phyloP scores from a whole-genome alignment of 139 green algal genomes.

The Chlamydomonas asymmetrica region DNA sequence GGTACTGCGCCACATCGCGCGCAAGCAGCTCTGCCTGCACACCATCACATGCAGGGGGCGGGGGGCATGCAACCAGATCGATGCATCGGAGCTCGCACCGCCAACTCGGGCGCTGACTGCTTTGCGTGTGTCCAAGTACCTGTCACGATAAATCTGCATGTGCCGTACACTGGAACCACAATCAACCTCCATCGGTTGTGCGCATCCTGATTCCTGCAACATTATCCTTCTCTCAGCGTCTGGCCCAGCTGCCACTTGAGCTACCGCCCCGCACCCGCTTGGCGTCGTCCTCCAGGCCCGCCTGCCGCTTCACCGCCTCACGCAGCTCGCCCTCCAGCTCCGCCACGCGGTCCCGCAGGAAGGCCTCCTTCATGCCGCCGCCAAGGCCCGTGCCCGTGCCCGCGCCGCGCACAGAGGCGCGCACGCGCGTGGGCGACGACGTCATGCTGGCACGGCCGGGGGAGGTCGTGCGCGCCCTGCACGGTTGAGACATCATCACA shows the following conservation, averaged over 20 bases:
- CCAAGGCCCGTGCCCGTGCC: background rate
- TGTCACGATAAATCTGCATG: too few species aligned
- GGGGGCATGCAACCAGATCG: background rate
- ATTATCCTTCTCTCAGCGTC: too few species aligned
- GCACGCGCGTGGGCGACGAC: background rate
- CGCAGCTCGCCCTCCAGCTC: conserved; percentile 37
- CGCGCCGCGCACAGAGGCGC: background rate
- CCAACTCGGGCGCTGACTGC: too few species aligned
- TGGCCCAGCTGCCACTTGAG: too few species aligned
- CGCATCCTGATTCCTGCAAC: too few species aligned
- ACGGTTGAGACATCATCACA: too few species aligned
- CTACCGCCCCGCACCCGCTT: conserved; percentile 13
- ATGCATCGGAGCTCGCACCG: too few species aligned
- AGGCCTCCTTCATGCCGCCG: conserved; percentile 42
- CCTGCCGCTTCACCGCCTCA: conserved; percentile 21
- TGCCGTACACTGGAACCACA: too few species aligned
- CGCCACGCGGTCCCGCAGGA: conserved; percentile 41
- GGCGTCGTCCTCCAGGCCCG: conserved; percentile 28
- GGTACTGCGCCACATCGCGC: conserved; percentile 41
- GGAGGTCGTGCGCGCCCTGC: too few species aligned
- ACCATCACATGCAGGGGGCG: background rate
- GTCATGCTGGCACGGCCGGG: background rate
- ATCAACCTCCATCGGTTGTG: too few species aligned
- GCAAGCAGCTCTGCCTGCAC: conserved; percentile 36
- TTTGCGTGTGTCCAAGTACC: too few species aligned